These are phyloP conservation scores for Wickerhamomyces xylosicus DNA, from an alignment of 805 yeast genomes.

Conservation along the genomic window DNA sequence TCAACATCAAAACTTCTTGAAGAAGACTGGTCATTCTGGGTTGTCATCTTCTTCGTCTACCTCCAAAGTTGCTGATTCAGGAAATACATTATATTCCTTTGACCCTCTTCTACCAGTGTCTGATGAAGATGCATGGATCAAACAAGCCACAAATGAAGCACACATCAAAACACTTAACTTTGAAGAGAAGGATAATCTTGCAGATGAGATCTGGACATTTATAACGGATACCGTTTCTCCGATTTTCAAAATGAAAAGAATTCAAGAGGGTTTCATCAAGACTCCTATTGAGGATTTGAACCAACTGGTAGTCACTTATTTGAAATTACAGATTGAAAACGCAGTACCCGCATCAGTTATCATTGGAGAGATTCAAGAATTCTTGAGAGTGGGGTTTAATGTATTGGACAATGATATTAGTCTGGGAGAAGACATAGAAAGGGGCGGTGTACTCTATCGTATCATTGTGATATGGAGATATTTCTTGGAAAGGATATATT, in stretches of 20 bases:
- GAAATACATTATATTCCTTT: constrained; percentile 27
- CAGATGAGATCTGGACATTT: constrained; percentile 41
- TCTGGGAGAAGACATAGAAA: constrained; percentile 20
- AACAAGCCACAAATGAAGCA: constrained; percentile 22
- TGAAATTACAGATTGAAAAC: constrained; percentile 27
- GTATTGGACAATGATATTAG: constrained; percentile 26
- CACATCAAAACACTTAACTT: constrained; percentile 19
- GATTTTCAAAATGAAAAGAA: constrained; percentile 35
- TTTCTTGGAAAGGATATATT: constrained; percentile 44
- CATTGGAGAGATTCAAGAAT: constrained; percentile 34
- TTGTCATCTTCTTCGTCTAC: constrained; percentile 28
- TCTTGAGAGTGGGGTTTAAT: constrained; percentile 34
- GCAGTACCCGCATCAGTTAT: constrained; percentile 26
- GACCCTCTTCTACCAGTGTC: constrained; percentile 16
- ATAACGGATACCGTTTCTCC: constrained; percentile 33
- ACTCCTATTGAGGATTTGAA: constrained; percentile 51
- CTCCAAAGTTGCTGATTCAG: constrained; percentile 22
- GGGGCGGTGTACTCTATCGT: constrained; percentile 17
- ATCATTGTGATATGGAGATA: constrained; percentile 42
- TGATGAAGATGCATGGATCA: constrained; percentile 20
- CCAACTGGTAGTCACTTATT: constrained; percentile 31
- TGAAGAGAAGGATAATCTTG: constrained; percentile 28
- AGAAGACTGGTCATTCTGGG: constrained; percentile 13
- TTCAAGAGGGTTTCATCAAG: constrained; percentile 19
- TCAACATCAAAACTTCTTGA: constrained; percentile 14